Percentiles rank a stretch among this genome's conserved stretches.
phyloP scores from a whole-genome alignment of 2,329 filamentous ascomycete species.

The Didymella pinodella region DNA sequence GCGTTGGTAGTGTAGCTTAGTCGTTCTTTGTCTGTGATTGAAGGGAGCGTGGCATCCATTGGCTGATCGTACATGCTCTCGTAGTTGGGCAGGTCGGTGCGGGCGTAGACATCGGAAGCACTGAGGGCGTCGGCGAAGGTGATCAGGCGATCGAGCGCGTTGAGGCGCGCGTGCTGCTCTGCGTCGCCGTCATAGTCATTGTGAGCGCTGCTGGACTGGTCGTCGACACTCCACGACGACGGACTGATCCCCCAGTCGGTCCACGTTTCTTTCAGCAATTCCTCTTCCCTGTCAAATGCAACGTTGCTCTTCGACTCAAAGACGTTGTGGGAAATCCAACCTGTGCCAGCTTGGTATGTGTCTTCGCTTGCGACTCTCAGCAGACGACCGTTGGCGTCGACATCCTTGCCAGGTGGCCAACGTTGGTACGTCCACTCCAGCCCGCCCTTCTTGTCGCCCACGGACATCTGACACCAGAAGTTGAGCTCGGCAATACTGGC shows the following conservation, averaged over 20 bases:
- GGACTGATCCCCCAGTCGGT: slow-evolving; percentile 72
- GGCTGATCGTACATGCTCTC: slow-evolving; percentile 50
- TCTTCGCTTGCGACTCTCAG: slow-evolving; percentile 81
- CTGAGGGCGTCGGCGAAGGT: slow-evolving; percentile 68
- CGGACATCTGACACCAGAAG: slow-evolving; percentile 96
- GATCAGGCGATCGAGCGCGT: slow-evolving; percentile 60
- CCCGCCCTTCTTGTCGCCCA: slow-evolving; percentile 87
- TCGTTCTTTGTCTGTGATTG: slow-evolving; percentile 62
- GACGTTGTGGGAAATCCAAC: slow-evolving; percentile 72
- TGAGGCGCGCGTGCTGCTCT: slow-evolving; percentile 3
- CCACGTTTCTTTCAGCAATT: slow-evolving; percentile 71
- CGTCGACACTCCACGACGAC: slow-evolving; percentile 58
- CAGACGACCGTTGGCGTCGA: slow-evolving; percentile 71
- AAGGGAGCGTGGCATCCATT: slow-evolving; percentile 70
- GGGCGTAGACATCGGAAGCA: slow-evolving; percentile 68
- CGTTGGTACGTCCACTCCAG: slow-evolving; percentile 87
- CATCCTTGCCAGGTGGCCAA: slow-evolving; percentile 75
- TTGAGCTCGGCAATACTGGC: slow-evolving; percentile 84
- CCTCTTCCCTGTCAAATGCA: slow-evolving; percentile 63
- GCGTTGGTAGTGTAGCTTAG: slow-evolving; percentile 64
- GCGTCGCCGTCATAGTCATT: slow-evolving; percentile 36
- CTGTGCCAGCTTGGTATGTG: slow-evolving; percentile 82
- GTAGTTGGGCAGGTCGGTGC: slow-evolving; percentile 56
- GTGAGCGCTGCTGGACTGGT: slow-evolving; percentile 48
- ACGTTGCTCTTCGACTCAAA: slow-evolving; percentile 50